Conservation (phyloP, 306 rosid genomes). For the Ceratonia siliqua region DNA sequence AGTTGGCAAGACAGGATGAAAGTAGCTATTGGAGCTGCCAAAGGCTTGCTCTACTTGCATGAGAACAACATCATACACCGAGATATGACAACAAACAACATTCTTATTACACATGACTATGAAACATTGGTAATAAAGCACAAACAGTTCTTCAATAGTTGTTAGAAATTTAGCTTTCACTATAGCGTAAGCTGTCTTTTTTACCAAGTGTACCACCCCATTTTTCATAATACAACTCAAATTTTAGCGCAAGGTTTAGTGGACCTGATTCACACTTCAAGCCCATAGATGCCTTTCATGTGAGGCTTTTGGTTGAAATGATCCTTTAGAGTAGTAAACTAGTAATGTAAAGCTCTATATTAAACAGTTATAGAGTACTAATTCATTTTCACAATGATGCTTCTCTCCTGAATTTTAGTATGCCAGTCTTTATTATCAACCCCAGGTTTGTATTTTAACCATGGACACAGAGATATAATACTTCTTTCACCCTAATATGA, state of each 20-base stretch:
- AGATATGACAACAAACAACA: conserved; percentile 77
- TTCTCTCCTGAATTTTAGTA: too few species aligned
- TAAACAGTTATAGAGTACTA: too few species aligned
- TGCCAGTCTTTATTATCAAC: neutral
- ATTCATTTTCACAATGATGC: too few species aligned
- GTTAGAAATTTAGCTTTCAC: neutral
- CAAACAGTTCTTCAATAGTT: neutral
- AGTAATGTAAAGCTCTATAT: too few species aligned
- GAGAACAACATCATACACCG: conserved; percentile 73
- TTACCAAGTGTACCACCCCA: too few species aligned
- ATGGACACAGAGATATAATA: neutral
- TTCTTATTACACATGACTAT: conserved; percentile 76
- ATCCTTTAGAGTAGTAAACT: too few species aligned
- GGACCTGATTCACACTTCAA: too few species aligned
- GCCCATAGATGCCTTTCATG: too few species aligned
- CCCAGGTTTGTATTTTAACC: too few species aligned
- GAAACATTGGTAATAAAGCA: conserved; percentile 56
- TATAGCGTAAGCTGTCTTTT: neutral
- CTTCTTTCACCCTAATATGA: neutral
- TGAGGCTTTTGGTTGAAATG: too few species aligned
- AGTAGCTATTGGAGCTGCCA: conserved; percentile 74
- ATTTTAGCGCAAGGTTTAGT: too few species aligned
- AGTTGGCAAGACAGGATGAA: conserved; percentile 71
- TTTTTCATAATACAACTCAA: too few species aligned
- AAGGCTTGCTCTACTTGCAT: conserved; percentile 69